Conservation (phyloP, 495 filamentous ascomycete species). For the Aspergillus funiculosus region DNA sequence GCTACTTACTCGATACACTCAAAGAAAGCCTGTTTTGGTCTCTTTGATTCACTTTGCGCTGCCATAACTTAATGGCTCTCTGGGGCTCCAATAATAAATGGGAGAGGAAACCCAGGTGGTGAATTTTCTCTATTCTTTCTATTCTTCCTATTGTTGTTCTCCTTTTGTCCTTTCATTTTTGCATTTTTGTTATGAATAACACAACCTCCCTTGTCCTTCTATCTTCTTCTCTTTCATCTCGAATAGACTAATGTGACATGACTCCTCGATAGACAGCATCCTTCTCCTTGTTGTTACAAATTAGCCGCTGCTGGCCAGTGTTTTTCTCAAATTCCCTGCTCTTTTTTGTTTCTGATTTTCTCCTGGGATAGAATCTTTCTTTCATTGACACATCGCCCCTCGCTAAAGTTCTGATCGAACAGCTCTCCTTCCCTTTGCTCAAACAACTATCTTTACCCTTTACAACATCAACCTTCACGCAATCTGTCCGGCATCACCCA, state of each 20-base stretch:
- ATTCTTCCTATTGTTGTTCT: slow-evolving; percentile 9
- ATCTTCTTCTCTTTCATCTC: slow-evolving; percentile 13
- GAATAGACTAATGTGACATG: slow-evolving; percentile 21
- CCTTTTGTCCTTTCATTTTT: neutral
- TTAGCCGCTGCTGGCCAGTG: slow-evolving; percentile 14
- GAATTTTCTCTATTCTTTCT: neutral
- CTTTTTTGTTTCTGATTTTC: slow-evolving; percentile 7
- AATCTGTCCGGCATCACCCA: too few species aligned
- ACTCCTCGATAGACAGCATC: slow-evolving; percentile 11
- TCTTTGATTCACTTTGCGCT: neutral
- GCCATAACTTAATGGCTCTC: neutral
- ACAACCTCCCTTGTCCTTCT: slow-evolving; percentile 2
- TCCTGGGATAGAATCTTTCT: neutral
- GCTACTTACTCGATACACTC: neutral
- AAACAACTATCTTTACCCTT: neutral
- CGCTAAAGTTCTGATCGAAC: neutral
- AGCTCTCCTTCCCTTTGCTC: neutral
- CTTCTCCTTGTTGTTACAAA: slow-evolving; percentile 1
- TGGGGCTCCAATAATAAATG: too few species aligned
- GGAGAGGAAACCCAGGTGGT: neutral
- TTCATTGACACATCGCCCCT: neutral
- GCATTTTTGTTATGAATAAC: neutral
- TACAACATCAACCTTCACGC: neutral
- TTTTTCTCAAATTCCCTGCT: neutral
- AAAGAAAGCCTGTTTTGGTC: slow-evolving; percentile 5